Evolutionary conservation across 2,329 filamentous ascomycete genomes (phyloP), one percentile per base, ranked within the genome.

Genomic region (Septoria petroselini): DNA sequence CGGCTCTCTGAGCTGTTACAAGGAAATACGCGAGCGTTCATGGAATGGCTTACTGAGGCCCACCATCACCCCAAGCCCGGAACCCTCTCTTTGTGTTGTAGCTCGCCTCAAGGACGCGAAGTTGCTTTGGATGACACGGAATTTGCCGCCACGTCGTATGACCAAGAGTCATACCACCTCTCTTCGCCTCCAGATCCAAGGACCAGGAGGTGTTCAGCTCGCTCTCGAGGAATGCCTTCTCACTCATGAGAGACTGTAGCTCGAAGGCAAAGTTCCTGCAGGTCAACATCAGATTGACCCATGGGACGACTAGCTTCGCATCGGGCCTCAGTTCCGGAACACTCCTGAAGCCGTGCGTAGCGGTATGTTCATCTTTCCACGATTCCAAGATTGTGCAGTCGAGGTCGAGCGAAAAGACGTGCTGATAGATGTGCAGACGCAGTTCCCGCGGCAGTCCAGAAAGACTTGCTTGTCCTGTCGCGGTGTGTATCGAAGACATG

Each of bases 281-380:
- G 18, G 50, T 54, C n/a, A 52, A 50, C 47, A 55, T 53, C 17
- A 59, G 41, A 14, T 33, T 52, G 14, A 58, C 40, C 58, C 58
- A 61, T 8, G 58, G 53, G 8, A 60, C 30, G 11, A 29, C 30
- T 25, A 58, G 37, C n/a, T 14, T 18, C 14, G 48, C 41, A 34
- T 49, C 31, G 4, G 15, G 25, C 18, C 50, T 50, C 18, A 50
- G 41, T 17, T 45, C 48, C 4, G 55, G 58, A 4, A 58, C 45
- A 41, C 73, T 70, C 41, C 70, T 69, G 62, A 74, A 78, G 33
- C 74, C 76, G 34, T 54, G 29, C 27, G 50, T 25, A 9, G 30
- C 21, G 21, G 41, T 54, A 25, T 52, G 52, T 6, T 34, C 53
- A 30, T 52, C 45, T 30, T 34, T 43, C 52, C 51, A 53, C 14